These are phyloP conservation scores for Penicillium crystallinum DNA, from an alignment of 495 filamentous ascomycete species.

Conservation along the genomic window DNA sequence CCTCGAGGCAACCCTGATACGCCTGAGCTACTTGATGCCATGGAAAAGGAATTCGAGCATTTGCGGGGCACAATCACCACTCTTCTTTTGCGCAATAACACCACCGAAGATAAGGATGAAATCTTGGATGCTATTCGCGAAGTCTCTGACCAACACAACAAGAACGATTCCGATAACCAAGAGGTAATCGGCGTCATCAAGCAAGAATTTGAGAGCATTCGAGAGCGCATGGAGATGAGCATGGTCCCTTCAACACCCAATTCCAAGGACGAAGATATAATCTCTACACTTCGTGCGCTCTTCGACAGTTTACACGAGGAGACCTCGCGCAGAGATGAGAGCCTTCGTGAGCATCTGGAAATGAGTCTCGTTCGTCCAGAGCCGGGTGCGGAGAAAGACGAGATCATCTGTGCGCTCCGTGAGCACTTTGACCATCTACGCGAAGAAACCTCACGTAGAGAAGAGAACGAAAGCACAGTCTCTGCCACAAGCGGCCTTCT, in stretches of 20 bases:
- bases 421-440: slow-evolving; percentile 65
- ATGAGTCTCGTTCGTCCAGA: slow-evolving; percentile 36
- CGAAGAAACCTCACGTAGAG: slow-evolving; percentile 55
- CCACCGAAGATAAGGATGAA: slow-evolving; percentile 52
- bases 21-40: slow-evolving; percentile 58
- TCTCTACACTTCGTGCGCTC: slow-evolving; percentile 66
- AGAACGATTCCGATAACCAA: slow-evolving; percentile 7
- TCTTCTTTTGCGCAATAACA: slow-evolving; percentile 55
- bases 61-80: slow-evolving; percentile 68
- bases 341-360: slow-evolving; percentile 55
- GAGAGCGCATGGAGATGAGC: slow-evolving; percentile 49
- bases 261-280: slow-evolving; percentile 46
- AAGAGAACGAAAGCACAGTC: slow-evolving; percentile 51
- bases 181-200: slow-evolving; percentile 49
- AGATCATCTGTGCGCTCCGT: slow-evolving; percentile 64
- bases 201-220: slow-evolving; percentile 70
- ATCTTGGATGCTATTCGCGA: slow-evolving; percentile 61
- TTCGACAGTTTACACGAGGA: slow-evolving; percentile 65
- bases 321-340: slow-evolving; percentile 45
- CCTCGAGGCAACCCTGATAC: slow-evolving; percentile 41
- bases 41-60: slow-evolving; percentile 66
- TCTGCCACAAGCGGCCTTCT: slow-evolving; percentile 69
- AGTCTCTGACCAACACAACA: slow-evolving; percentile 25
- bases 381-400: slow-evolving; percentile 31
- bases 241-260: slow-evolving; percentile 29